Evolutionary conservation across 1,284 basidiomycete species (phyloP).

Genomic region (Cutaneotrichosporon sp.): DNA sequence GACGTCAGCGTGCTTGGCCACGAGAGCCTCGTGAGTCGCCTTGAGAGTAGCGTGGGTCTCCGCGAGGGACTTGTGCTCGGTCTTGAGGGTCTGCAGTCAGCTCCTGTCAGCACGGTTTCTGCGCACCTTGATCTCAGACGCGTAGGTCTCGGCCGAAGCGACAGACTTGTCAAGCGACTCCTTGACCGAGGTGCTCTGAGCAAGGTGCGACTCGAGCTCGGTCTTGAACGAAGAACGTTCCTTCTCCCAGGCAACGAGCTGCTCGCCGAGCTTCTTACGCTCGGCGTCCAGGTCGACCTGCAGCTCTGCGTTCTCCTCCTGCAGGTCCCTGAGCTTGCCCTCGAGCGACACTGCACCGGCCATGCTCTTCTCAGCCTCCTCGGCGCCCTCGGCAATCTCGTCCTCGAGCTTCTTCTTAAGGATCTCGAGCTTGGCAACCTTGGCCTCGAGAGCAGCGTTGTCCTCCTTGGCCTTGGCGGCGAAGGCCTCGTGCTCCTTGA

Average conservation of each 20-base stretch:
- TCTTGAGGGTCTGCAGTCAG: constrained; percentile 18
- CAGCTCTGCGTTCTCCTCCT: constrained; percentile 30
- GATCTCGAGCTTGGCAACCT: constrained; percentile 26
- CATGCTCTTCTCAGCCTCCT: constrained; percentile 33
- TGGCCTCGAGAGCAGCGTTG: constrained; percentile 24
- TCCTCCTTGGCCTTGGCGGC: constrained; percentile 14
- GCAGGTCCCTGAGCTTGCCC: constrained; percentile 28
- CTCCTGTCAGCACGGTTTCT: not conserved
- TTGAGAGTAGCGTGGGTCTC: constrained; percentile 29
- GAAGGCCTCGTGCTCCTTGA: constrained; percentile 18
- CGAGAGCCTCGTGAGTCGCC: constrained; percentile 28
- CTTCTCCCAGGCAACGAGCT: constrained; percentile 16
- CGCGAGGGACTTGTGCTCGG: constrained; percentile 27
- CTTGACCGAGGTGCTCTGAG: constrained; percentile 11
- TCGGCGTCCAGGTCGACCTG: constrained; percentile 21
- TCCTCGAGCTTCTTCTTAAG: constrained; percentile 26
- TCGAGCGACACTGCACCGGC: constrained; percentile 19
- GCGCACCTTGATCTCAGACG: constrained; percentile 27
- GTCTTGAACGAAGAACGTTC: constrained; percentile 21
- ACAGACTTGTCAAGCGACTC: constrained; percentile 19
- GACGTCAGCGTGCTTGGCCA: constrained; percentile 27
- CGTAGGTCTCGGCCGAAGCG: constrained; percentile 15
- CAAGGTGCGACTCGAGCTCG: constrained; percentile 12
- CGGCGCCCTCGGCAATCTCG: constrained; percentile 29
- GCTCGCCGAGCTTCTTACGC: constrained; percentile 18